Percentiles rank a stretch among this genome's conserved stretches.
Evolutionary conservation across 2,329 filamentous ascomycete genomes (phyloP).

Genomic region (Paraphaeosphaeria minitans): DNA sequence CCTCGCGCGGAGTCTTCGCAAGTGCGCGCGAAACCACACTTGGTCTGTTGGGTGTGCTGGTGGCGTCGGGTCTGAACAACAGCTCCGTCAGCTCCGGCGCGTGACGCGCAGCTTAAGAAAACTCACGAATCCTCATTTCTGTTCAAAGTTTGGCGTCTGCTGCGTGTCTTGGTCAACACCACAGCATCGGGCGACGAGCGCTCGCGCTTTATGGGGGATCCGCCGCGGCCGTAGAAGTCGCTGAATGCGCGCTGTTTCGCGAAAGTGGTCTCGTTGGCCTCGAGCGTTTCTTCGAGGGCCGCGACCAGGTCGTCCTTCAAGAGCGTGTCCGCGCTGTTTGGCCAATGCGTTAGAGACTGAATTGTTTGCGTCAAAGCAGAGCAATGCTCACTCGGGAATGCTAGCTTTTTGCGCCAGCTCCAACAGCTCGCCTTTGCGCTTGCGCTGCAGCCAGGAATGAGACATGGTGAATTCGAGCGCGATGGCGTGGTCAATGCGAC

Average conservation of each 20-base stretch:
- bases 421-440: constrained; percentile 80
- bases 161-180: constrained; percentile 34
- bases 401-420: constrained; percentile 74
- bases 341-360: constrained; percentile 20
- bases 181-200: constrained; percentile 44
- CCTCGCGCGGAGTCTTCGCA: constrained; percentile 45
- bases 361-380: neutral
- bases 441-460: constrained; percentile 74
- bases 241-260: constrained; percentile 67
- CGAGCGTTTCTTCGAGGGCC: constrained; percentile 39
- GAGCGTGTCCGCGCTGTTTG: constrained; percentile 66
- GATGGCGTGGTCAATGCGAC: constrained; percentile 59
- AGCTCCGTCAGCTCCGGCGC: constrained; percentile 29
- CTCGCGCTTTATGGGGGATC: constrained; percentile 59
- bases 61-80: constrained; percentile 40
- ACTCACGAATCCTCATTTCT: constrained; percentile 42
- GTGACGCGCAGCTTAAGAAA: constrained; percentile 32
- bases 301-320: constrained; percentile 80
- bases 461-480: constrained; percentile 59
- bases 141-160: constrained; percentile 43
- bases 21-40: constrained; percentile 49
- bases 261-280: constrained; percentile 69
- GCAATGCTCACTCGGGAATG: constrained; percentile 69
- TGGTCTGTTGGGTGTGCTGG: constrained; percentile 55
- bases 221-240: constrained; percentile 74